phyloP scores from a whole-genome alignment of 1,139 yeast genomes.

The Kazachstania sp. region DNA sequence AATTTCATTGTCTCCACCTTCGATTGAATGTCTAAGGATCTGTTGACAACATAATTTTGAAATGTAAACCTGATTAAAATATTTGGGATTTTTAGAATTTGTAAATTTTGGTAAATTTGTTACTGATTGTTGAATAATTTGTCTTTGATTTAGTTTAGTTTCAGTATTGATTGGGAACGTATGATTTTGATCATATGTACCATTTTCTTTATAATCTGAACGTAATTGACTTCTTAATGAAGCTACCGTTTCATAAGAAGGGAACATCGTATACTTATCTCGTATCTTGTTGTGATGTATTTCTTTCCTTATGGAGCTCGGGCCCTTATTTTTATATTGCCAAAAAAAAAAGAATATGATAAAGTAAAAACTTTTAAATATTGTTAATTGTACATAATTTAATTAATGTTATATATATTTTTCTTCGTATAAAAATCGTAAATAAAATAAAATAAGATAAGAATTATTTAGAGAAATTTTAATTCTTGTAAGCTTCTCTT shows the following conservation, averaged over 20 bases:
- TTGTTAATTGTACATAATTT: no score
- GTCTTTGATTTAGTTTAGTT: background rate
- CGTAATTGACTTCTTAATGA: conserved; percentile 1
- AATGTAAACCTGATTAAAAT: conserved; percentile 54
- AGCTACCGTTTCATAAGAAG: conserved; percentile 3
- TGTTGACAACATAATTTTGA: conserved; percentile 71
- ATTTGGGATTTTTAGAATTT: background rate
- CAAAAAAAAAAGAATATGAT: no score
- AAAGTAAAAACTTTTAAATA: background rate
- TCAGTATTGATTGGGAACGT: background rate
- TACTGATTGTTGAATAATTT: background rate
- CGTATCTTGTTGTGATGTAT: background rate
- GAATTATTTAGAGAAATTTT: background rate
- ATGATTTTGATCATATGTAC: background rate
- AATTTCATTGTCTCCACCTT: conserved; percentile 85
- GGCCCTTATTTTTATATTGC: background rate
- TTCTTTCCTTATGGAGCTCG: no score
- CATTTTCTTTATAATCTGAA: background rate
- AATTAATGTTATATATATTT: background rate
- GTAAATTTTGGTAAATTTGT: background rate
- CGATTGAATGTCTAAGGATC: conserved; percentile 74
- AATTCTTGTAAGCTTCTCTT: conserved; percentile 21
- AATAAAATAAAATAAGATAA: no score
- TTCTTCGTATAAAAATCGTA: background rate
- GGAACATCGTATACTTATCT: background rate